Evolutionary conservation across 495 filamentous ascomycete genomes (phyloP), one percentile per base, ranked within the genome.

Genomic region (Massariosphaeria phaeospora): DNA sequence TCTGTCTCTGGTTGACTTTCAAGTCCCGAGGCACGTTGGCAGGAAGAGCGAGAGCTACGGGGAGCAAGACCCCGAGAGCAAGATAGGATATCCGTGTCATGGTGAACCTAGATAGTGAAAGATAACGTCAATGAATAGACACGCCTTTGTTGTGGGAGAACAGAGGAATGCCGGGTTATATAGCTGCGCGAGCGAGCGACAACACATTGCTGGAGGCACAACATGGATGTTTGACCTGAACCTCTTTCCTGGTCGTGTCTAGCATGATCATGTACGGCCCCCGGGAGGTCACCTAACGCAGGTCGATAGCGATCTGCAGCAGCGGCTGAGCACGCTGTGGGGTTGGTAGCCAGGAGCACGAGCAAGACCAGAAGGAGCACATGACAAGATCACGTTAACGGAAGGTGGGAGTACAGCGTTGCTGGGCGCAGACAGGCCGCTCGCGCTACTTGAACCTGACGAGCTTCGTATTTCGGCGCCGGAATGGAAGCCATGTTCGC

Each of bases 331-430:
- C 29, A 21, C 2, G 38, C 15, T 3, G 8, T 40, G 38, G 38
- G 15, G 3, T 40, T 23, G 17, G 7, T 3, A 23, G 38, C 38
- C 38, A n/a, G 2, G 15, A 40, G 15, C n/a, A n/a, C n/a, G n/a
- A n/a, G n/a, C n/a, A n/a, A n/a, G n/a, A n/a, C n/a, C n/a, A n/a
- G n/a, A n/a, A n/a, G 10, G n/a, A 18, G 12, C 35, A 31, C 24
- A 29, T 52, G 59, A 57, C 38, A 38, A 13, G 34, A 36, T 27
- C 48, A 47, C n/a, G 26, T 26, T 2, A 7, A 26, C n/a, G 48
- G 59, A 58, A 63, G 59, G 59, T 63, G 43, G 41, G 42, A 63
- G 30, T 54, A 30, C 35, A 39, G 34, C 44, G 59, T 63, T 46
- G 49, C 59, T 43, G 21, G 38, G 30, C 18, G 11, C 44, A 34